Base-by-base conservation (phyloP, 306 rosid species). In the Fragaria ananassa region DNA sequence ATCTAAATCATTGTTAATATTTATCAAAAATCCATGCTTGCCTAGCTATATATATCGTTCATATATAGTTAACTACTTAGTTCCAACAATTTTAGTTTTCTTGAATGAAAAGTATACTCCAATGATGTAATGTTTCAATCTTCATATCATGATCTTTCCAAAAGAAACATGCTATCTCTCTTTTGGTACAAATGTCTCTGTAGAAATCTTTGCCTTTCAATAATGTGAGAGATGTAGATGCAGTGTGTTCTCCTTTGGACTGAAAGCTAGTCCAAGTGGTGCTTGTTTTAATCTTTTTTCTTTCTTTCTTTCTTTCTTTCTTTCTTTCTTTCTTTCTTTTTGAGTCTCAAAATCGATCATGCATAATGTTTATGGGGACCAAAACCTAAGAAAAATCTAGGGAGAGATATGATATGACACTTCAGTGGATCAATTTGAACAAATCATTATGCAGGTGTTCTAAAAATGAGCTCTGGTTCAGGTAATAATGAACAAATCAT, bases 151-250 rank as follows among this genome's bases (percentile, higher is more conserved):
- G 37, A 60, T 60, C 8, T 60, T 60, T 34, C 21, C 10, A 18
- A 65, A 35, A 37, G 71, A 35, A 67, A 11, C 29, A 19, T 10
- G 34, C 25, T 8, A 17, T 31, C 15, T 75, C 45, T 54, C 29
- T 84, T 67, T 42, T 70, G 72, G 58, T 64, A 69, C 58, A 77
- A 74, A 13, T 37, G 25, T 68, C 29, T 45, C 21, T 78, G 50
- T 75, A 74, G 51, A 53, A 18, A 27, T 75, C 75, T 75, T 46
- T 79, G 42, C 64, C 41, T 76, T 54, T 54, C 61, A 23, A 17
- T 51, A 42, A 64, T 73, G 44, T 27, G 58, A 23, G 45, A 31
- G 58, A 35, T 46, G 50, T 69, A 6, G 35, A 41, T 39, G 18
- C 9, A 14, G 39, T 21, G 25, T 47, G 29, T 35, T 50, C 68